A percentile compares a stretch with the other conserved stretches of the same genome.
These are phyloP conservation scores for Vigna unguiculata DNA, from an alignment of 306 rosid genomes.

Conservation along the genomic window DNA sequence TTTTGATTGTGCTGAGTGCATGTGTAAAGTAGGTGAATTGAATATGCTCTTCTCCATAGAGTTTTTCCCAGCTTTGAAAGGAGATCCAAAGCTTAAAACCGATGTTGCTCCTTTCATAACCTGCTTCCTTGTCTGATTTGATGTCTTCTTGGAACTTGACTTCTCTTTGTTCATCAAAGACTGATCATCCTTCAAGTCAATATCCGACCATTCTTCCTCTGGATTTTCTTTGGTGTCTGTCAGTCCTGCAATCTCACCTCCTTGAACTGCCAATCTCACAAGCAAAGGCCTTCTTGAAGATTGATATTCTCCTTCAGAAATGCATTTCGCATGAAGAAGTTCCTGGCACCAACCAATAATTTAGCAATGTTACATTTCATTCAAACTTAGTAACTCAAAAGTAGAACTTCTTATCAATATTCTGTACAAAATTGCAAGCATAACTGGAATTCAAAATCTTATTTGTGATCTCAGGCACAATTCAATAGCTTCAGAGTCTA, in stretches of 20 bases:
- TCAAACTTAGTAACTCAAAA: neutral
- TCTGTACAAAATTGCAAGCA: neutral
- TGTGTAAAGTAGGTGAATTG: constrained; percentile 45
- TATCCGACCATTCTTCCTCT: constrained; percentile 84
- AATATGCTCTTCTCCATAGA: constrained; percentile 74
- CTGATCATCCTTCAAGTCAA: constrained; percentile 82
- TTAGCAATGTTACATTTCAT: neutral
- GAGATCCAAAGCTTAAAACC: constrained; percentile 59
- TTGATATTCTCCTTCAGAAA: constrained; percentile 77
- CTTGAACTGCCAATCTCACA: constrained; percentile 72
- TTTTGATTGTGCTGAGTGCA: constrained; percentile 36
- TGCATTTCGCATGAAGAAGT: constrained; percentile 80
- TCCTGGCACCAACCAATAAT: constrained; percentile 53
- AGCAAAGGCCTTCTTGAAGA: constrained; percentile 79
- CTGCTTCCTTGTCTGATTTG: constrained; percentile 61
- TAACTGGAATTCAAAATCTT: too few species aligned
- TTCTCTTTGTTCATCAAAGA: constrained; percentile 56
- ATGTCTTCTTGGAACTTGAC: constrained; percentile 60
- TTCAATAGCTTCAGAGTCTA: neutral
- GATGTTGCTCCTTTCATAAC: constrained; percentile 69
- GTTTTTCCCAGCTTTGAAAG: constrained; percentile 58
- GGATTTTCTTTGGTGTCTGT: constrained; percentile 51
- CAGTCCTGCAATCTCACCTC: constrained; percentile 62
- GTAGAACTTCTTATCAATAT: neutral
- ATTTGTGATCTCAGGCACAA: neutral